Conservation (phyloP, 257 asterid species). For the Lithospermum erythrorhizon region DNA sequence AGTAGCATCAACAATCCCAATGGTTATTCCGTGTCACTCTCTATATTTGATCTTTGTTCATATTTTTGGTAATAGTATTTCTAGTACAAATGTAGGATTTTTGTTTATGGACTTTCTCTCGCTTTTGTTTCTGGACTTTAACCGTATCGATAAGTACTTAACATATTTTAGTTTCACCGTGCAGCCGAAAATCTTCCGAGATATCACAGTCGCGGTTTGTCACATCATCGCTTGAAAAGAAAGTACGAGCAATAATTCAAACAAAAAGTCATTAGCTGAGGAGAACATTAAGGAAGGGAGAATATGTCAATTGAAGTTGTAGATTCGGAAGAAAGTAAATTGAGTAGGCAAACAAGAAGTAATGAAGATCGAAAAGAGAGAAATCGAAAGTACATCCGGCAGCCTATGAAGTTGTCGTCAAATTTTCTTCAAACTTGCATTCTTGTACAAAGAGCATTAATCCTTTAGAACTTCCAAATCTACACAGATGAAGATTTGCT, state of each 20-base stretch:
- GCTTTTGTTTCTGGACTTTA: not conserved
- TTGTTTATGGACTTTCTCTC: not conserved
- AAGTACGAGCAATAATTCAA: slow-evolving; percentile 45
- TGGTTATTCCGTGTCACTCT: no score
- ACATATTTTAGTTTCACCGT: slow-evolving; percentile 11
- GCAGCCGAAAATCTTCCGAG: slow-evolving; percentile 63
- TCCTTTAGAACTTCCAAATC: slow-evolving; percentile 40
- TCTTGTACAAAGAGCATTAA: slow-evolving; percentile 72
- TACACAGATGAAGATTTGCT: no score
- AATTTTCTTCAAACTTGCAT: slow-evolving; percentile 82
- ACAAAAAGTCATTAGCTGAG: slow-evolving; percentile 29
- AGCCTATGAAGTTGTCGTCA: slow-evolving; percentile 85
- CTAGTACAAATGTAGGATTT: no score
- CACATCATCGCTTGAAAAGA: slow-evolving; percentile 81
- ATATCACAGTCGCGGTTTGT: slow-evolving; percentile 39
- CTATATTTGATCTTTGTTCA: no score
- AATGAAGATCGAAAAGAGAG: no score
- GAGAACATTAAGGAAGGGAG: slow-evolving; percentile 20
- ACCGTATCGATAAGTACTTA: not conserved
- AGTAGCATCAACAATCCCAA: no score
- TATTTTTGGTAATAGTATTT: no score
- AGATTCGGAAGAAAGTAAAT: slow-evolving; percentile 17
- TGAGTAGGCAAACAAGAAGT: no score
- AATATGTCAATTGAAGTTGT: slow-evolving; percentile 13
- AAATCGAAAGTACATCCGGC: no score